Evolutionary conservation across 2,329 filamentous ascomycete genomes (phyloP), one percentile per base, ranked within the genome.

Genomic region (Diaporthe longicolla): DNA sequence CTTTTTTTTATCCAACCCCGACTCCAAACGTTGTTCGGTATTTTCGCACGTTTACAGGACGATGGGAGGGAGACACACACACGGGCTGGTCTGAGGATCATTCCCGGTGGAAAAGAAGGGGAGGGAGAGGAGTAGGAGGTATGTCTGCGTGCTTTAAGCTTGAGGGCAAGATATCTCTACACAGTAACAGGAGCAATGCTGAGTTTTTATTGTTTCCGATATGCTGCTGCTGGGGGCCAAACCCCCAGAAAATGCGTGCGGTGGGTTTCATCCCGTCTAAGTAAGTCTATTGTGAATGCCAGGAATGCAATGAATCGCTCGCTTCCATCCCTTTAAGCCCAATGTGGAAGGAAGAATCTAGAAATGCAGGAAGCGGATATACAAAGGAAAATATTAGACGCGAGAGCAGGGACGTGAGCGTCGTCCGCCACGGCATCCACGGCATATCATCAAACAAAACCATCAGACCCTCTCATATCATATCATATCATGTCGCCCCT

Each of bases 181-280:
- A 45, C 54, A 65, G 52, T 74, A 74, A 74, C 58, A 61, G 50
- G 69, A 74, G 73, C 69, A 74, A 74, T 43, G 59, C 69, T 59
- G 69, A 61, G 68, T 40, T 52, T 48, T 68, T 45, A 45, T 55
- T 71, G 58, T 43, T 71, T 57, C 59, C 32, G n/a, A 61, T 11
- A 10, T 52, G 21, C 32, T 61, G 40, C 52, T 54, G 35, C n/a
- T n/a, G n/a, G n/a, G 24, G 50, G 8, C 45, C 29, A 52, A 26
- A 66, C 45, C 52, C 45, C 29, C 29, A 37, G 45, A 8, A 17
- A 37, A 66, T 24, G 63, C 45, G 9, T 26, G 32, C 29, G 9
- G 8, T 68, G 63, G 54, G 9, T 37, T 52, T 17, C 1, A 26
- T 5, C 29, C 29, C 29, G 19, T 29, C n/a, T 21, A 19, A 13